These are phyloP conservation scores for Thelonectria rubi DNA, from an alignment of 2,329 filamentous ascomycete genomes.

Conservation along the genomic window DNA sequence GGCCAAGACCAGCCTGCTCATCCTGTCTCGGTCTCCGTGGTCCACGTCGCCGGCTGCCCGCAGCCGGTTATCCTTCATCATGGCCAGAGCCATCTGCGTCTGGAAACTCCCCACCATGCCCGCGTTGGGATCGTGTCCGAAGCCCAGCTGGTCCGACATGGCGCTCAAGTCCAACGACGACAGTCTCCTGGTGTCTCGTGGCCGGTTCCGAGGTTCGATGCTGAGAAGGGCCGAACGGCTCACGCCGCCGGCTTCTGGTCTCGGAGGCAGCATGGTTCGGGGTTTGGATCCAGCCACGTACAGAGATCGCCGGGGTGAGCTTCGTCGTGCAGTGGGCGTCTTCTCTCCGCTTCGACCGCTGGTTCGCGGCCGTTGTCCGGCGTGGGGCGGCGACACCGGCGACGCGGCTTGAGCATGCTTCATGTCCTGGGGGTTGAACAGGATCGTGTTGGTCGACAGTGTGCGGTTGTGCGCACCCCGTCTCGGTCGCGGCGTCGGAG, in stretches of 20 bases:
- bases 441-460: slow-evolving; percentile 81
- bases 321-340: slow-evolving; percentile 52
- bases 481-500: slow-evolving; percentile 48
- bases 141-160: slow-evolving; percentile 73
- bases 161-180: slow-evolving; percentile 78
- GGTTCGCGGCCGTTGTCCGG: slow-evolving; percentile 48
- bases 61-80: slow-evolving; percentile 65
- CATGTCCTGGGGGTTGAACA: slow-evolving; percentile 75
- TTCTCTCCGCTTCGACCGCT: slow-evolving; percentile 48
- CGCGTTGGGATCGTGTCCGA: slow-evolving; percentile 67
- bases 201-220: slow-evolving; percentile 56
- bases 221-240: slow-evolving; percentile 59
- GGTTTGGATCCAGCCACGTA: slow-evolving; percentile 60
- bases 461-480: slow-evolving; percentile 72
- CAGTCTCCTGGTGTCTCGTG: slow-evolving; percentile 52
- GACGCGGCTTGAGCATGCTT: slow-evolving; percentile 51
- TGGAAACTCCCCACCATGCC: slow-evolving; percentile 79
- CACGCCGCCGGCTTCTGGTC: slow-evolving; percentile 47
- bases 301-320: slow-evolving; percentile 57
- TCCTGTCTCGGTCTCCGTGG: slow-evolving; percentile 66
- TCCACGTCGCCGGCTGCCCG: slow-evolving; percentile 53
- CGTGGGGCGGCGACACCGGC: slow-evolving; percentile 53
- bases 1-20: slow-evolving; percentile 83
- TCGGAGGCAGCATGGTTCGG: slow-evolving; percentile 63
- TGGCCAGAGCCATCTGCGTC: slow-evolving; percentile 80